Conservation (phyloP, 495 filamentous ascomycete genomes). For the Penicillium longicatenatum region DNA sequence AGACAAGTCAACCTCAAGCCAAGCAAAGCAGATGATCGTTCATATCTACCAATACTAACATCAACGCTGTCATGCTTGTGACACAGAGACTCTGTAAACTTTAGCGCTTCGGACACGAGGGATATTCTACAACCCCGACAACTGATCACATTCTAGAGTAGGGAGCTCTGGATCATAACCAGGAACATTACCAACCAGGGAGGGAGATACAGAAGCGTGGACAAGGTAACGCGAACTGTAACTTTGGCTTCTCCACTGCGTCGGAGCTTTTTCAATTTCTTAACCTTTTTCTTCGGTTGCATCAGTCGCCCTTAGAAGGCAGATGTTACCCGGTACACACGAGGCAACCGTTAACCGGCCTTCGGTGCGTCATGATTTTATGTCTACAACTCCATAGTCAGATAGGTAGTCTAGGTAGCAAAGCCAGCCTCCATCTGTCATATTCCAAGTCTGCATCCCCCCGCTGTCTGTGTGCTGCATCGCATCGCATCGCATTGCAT, state of each 20-base stretch:
- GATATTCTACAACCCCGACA: too few species aligned
- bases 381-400: neutral
- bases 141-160: too few species aligned
- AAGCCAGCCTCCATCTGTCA: too few species aligned
- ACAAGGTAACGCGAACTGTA: neutral
- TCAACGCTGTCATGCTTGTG: neutral
- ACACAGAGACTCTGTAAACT: neutral
- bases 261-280: slow-evolving; percentile 10
- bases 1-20: neutral
- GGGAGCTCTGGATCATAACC: too few species aligned
- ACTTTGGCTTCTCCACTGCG: neutral
- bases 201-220: neutral
- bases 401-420: too few species aligned
- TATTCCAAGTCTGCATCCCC: neutral
- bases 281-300: neutral
- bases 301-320: slow-evolving; percentile 8
- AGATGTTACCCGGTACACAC: slow-evolving; percentile 12
- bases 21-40: neutral
- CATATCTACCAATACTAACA: neutral
- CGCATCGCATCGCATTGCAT: neutral
- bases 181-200: neutral
- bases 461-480: neutral
- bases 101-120: neutral
- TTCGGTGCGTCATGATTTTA: neutral
- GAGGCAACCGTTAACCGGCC: neutral